A percentile compares a stretch with the other conserved stretches of the same genome.
phyloP scores from a whole-genome alignment of 225 moss, liverwort and hornwort genomes.

The Rhytidiadelphus loreus region DNA sequence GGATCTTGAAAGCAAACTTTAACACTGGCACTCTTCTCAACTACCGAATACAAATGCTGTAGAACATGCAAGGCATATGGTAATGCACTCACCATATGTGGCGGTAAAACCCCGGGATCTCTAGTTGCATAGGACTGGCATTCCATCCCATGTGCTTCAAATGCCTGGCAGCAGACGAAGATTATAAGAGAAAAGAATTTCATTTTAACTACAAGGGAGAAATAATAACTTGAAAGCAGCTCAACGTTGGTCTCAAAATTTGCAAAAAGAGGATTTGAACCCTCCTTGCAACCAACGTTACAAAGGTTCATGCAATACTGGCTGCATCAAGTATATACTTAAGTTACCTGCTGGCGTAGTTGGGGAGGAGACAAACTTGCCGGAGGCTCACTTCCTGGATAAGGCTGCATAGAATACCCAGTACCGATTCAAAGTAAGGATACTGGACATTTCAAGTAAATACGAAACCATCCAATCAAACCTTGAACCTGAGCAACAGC shows the following conservation, averaged over 20 bases:
- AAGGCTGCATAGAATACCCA: slow-evolving; percentile 36
- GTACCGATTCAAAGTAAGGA: background rate
- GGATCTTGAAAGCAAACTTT: background rate
- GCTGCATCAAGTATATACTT: background rate
- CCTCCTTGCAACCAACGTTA: background rate
- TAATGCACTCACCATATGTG: slow-evolving; percentile 50
- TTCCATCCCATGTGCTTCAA: slow-evolving; percentile 36
- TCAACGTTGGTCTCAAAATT: background rate
- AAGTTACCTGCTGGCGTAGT: slow-evolving; percentile 57
- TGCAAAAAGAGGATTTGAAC: background rate
- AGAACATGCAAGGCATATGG: background rate
- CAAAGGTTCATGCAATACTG: background rate
- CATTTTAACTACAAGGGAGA: background rate
- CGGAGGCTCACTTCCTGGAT: slow-evolving; percentile 46
- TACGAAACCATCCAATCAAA: background rate
- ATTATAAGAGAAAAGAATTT: background rate
- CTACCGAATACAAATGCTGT: background rate
- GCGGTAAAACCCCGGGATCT: slow-evolving; percentile 61
- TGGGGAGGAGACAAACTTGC: slow-evolving; percentile 59
- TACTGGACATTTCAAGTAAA: background rate
- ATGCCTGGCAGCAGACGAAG: slow-evolving; percentile 7
- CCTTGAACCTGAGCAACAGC: background rate
- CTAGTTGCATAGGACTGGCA: slow-evolving; percentile 49
- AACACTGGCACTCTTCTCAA: background rate
- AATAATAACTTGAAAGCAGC: background rate